Evolutionary conservation across 2,329 filamentous ascomycete genomes (phyloP).

Genomic region (Amylocarpus encephaloides): DNA sequence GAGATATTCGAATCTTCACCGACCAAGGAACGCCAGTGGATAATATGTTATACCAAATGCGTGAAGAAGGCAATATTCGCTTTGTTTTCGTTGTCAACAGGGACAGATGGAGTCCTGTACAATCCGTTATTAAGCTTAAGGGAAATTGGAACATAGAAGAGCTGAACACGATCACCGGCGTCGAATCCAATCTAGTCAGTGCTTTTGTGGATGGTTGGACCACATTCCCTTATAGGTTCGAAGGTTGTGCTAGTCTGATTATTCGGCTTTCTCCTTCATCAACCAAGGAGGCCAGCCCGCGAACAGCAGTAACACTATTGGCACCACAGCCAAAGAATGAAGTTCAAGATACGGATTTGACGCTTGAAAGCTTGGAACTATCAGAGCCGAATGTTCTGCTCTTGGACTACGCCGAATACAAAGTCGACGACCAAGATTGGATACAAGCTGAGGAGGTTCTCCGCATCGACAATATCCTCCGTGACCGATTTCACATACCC

Average conservation of each 20-base stretch:
- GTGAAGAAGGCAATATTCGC: constrained; percentile 26
- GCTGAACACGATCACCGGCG: constrained; percentile 28
- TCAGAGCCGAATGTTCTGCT: constrained; percentile 31
- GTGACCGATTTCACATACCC: constrained; percentile 22
- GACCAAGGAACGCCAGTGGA: constrained; percentile 8
- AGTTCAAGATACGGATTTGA: not conserved
- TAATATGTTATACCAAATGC: constrained; percentile 29
- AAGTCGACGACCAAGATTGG: constrained; percentile 22
- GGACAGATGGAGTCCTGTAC: constrained; percentile 19
- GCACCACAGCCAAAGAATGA: not conserved
- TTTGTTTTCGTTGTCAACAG: constrained; percentile 32
- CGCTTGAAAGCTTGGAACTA: constrained; percentile 17
- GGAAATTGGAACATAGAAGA: constrained; percentile 26
- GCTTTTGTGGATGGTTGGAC: constrained; percentile 20
- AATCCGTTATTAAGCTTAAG: constrained; percentile 23
- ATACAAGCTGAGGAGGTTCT: constrained; percentile 24
- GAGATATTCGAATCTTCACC: constrained; percentile 22
- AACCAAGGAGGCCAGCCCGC: not conserved
- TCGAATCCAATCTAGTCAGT: constrained; percentile 7
- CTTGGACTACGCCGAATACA: constrained; percentile 29
- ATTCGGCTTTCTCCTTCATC: constrained; percentile 19
- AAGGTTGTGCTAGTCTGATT: constrained; percentile 29
- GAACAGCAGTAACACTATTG: not conserved
- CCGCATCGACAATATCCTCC: constrained; percentile 29
- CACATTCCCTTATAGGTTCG: constrained; percentile 24